Evolutionary conservation across 192 early-diverging fungal genomes (phyloP).

Genomic region (Obelidium mucronatum): DNA sequence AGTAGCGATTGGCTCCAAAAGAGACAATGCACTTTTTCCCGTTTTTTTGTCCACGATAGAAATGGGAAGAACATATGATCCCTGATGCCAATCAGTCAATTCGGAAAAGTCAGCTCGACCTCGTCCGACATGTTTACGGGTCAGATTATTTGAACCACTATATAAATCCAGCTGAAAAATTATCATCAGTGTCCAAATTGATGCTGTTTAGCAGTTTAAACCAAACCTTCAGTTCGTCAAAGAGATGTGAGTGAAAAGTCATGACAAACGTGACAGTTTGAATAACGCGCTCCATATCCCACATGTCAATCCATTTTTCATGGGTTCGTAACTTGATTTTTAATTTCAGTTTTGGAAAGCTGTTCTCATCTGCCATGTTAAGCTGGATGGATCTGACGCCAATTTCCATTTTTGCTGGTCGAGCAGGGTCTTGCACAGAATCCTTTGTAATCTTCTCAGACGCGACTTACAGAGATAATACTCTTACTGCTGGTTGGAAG

Average conservation of each 20-base stretch:
- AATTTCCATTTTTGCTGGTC: no score
- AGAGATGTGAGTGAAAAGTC: conserved; percentile 32
- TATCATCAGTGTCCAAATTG: background rate
- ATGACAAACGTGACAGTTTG: no score
- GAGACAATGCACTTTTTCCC: background rate
- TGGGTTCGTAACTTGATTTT: no score
- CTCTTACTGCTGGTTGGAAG: no score
- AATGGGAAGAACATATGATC: conserved; percentile 7
- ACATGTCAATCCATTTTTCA: conserved; percentile 39
- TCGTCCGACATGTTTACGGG: conserved; percentile 14
- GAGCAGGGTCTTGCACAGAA: no score
- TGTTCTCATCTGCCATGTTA: no score
- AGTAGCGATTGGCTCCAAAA: conserved; percentile 1
- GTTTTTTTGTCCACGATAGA: conserved; percentile 6
- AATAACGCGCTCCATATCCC: no score
- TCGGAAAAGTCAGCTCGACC: conserved; percentile 1
- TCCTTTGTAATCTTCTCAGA: no score
- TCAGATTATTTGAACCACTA: background rate
- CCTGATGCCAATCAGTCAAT: conserved; percentile 35
- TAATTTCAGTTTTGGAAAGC: no score
- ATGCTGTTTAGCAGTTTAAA: background rate
- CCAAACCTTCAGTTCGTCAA: conserved; percentile 36
- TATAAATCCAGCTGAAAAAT: conserved; percentile 27
- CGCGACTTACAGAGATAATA: no score
- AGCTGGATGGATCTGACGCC: no score